phyloP scores from a whole-genome alignment of 2,329 filamentous ascomycete genomes.

The Phaeosphaeriaceae sp. region DNA sequence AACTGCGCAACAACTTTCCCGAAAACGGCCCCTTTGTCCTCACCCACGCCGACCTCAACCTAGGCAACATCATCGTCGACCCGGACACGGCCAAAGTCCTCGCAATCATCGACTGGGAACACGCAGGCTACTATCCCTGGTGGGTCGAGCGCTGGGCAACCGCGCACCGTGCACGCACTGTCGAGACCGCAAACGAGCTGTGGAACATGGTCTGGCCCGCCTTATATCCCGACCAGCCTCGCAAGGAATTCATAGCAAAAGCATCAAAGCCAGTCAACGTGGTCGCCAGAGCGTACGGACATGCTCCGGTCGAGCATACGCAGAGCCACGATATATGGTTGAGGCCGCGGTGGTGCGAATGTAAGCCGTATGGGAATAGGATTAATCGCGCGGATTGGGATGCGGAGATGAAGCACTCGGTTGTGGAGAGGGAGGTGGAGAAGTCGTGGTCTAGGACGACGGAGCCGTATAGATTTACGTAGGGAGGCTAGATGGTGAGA shows the following conservation, averaged over 20 bases:
- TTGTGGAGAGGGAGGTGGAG: not conserved
- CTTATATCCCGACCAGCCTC: not conserved
- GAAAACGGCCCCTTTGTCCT: constrained; percentile 13
- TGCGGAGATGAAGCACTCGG: not conserved
- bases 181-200: not conserved
- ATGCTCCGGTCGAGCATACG: not conserved
- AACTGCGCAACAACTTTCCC: constrained; percentile 10
- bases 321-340: not conserved
- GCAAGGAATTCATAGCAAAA: not conserved
- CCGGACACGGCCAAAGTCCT: constrained; percentile 10
- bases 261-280: no score
- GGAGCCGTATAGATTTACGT: no score
- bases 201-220: constrained; percentile 5
- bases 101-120: constrained; percentile 24
- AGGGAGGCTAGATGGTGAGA: no score
- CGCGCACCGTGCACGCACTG: no score
- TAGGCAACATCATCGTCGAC: constrained; percentile 19
- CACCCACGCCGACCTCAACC: constrained; percentile 18
- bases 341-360: constrained; percentile 12
- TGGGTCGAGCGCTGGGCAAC: constrained; percentile 11
- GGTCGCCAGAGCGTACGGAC: not conserved
- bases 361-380: constrained; percentile 5
- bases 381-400: not conserved
- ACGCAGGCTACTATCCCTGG: constrained; percentile 16
- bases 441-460: no score